phyloP scores from a whole-genome alignment of 495 filamentous ascomycete species.

The Podospora australis region DNA sequence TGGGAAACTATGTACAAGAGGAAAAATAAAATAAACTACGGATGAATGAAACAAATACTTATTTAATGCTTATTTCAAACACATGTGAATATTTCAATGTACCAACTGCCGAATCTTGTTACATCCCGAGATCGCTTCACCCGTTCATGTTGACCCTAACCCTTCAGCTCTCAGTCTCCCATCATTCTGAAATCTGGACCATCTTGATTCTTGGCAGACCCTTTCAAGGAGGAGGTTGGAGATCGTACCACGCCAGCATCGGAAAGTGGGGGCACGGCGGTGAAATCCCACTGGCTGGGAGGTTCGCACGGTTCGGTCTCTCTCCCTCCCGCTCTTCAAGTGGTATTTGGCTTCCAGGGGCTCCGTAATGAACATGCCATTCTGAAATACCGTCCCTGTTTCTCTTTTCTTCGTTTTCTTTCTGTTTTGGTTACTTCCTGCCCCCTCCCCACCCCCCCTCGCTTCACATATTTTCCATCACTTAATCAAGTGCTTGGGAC shows the following conservation, averaged over 20 bases:
- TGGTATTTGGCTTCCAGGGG: not conserved
- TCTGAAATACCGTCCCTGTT: not conserved
- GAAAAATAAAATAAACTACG: no score
- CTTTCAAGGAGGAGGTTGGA: not conserved
- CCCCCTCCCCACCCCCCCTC: no score
- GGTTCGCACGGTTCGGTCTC: not conserved
- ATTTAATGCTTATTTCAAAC: no score
- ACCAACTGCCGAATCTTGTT: no score
- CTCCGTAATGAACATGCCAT: not conserved
- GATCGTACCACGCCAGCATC: slow-evolving; percentile 7
- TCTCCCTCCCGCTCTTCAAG: not conserved
- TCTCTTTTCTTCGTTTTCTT: not conserved
- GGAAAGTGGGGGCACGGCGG: not conserved
- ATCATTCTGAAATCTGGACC: not conserved
- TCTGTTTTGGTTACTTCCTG: not conserved
- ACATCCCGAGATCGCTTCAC: no score
- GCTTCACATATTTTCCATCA: no score
- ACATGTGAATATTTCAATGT: no score
- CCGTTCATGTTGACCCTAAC: slow-evolving; percentile 2
- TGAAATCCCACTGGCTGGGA: not conserved
- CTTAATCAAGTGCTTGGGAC: no score
- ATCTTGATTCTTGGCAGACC: not conserved
- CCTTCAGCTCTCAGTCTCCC: not conserved
- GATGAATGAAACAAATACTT: no score
- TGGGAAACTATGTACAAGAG: no score